Evolutionary conservation across 192 early-diverging fungal genomes (phyloP), one percentile per base, ranked within the genome.

Genomic region (Gamsiella multidivaricata): DNA sequence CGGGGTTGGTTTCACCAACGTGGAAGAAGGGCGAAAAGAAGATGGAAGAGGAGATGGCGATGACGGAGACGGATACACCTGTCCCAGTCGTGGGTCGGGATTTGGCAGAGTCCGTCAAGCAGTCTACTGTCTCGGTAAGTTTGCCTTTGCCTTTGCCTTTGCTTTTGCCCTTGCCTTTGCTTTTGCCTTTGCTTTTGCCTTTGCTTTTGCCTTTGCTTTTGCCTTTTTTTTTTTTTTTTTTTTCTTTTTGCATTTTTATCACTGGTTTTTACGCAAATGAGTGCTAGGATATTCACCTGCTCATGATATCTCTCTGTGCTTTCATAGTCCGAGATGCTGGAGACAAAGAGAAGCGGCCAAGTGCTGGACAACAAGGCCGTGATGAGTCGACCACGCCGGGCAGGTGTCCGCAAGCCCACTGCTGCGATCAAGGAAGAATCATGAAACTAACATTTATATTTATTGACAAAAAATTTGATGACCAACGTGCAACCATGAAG

Each of bases 351-450:
- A 28, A 78, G 65, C 46, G 74, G 74, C 49, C 52, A 55, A 36
- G 25, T 78, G 25, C 37, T 78, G 60, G 66, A 69, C 20, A 78
- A 57, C 61, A 69, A 59, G 54, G 65, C 74, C 18, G 50, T 69
- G 10, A 51, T 50, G 20, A 63, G 53, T 58, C 65, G 74, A 58
- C 74, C 74, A 25, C 74, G 74, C 18, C 74, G 74, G 0, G 20
- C 28, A 25, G 65, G 65, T 26, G 52, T 52, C 20, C 73, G 58
- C 33, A 45, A 41, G 0, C n/a, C 64, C 2, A 32, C 54, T 10
- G 18, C 23, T 17, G 23, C 47, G 20, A 26, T 5, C 36, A 42
- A 41, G 9, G 33, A 50, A 63, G 7, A 32, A 63, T n/a, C 18
- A 51, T 51, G 3, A 26, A 10, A 45, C n/a, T 34, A 51, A 31